phyloP scores from a whole-genome alignment of 192 early-diverging fungal species.

The Coemansia sp. region DNA sequence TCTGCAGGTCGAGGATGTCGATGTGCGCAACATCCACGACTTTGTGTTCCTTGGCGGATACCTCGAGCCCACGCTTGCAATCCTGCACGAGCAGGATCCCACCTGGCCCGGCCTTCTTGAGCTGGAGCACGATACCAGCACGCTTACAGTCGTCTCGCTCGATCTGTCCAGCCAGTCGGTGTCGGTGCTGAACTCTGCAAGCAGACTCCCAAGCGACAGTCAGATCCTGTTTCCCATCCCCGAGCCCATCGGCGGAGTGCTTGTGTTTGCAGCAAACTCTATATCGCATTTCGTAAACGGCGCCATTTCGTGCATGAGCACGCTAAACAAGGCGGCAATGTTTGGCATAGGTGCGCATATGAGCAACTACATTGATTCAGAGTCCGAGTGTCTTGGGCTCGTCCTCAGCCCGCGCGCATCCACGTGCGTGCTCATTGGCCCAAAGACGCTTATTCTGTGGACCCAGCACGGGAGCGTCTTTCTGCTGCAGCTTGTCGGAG shows the following conservation, averaged over 20 bases:
- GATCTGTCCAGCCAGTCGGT: constrained; percentile 71
- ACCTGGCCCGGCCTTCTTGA: constrained; percentile 82
- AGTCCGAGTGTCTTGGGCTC: constrained; percentile 62
- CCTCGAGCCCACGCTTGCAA: constrained; percentile 89
- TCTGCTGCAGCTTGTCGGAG: constrained; percentile 68
- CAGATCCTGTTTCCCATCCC: constrained; percentile 71
- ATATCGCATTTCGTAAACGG: constrained; percentile 86
- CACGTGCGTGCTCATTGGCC: constrained; percentile 63
- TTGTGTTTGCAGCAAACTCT: constrained; percentile 77
- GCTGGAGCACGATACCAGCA: constrained; percentile 62
- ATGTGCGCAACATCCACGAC: constrained; percentile 81
- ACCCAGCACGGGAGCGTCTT: constrained; percentile 73
- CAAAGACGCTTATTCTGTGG: constrained; percentile 70
- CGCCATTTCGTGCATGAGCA: constrained; percentile 52
- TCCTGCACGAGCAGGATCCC: constrained; percentile 83
- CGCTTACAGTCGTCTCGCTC: constrained; percentile 82
- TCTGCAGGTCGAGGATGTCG: constrained; percentile 56
- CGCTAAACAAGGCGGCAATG: constrained; percentile 72
- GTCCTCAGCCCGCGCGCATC: constrained; percentile 65
- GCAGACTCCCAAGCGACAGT: constrained; percentile 82
- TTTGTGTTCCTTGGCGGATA: constrained; percentile 90
- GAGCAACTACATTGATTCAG: constrained; percentile 51
- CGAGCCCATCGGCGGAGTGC: constrained; percentile 80
- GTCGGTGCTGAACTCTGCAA: constrained; percentile 78
- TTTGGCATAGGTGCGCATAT: constrained; percentile 66